Evolutionary conservation across 257 asterid genomes (phyloP), one percentile per base, ranked within the genome.

Genomic region (Datura wrightii): DNA sequence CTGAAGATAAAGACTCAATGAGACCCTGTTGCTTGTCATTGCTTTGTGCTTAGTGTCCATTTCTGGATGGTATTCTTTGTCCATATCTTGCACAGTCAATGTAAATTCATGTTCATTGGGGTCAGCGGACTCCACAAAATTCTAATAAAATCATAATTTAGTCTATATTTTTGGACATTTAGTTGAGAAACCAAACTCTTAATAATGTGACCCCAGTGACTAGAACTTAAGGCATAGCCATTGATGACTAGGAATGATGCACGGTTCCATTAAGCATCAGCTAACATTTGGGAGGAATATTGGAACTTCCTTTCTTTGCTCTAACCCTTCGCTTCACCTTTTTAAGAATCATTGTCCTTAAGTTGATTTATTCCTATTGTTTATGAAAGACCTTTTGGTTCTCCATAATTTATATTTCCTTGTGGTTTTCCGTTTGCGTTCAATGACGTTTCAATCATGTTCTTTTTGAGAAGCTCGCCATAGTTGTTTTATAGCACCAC

Each of bases 401-500:
- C 31, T 76, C 82, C 44, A 34, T 34, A 13, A 67, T 67, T 36
- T 15, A 14, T 37, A 67, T 37, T 15, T 67, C 48, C 31, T 37
- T 67, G 78, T 67, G 50, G 50, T 67, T 67, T 66, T 8, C 52
- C 1, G 4, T 67, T 67, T 67, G 24, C 24, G 1, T 67, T 67
- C 48, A 39, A 67, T 14, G 78, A 3, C 2, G 14, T 67, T 67
- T 67, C 78, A 67, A 53, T 67, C 78, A 36, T 67, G 13, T 67
- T 67, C 52, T 67, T 67, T 67, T 39, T 41, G 13, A 67, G 78
- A 67, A 67, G 78, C 13, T 67, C 31, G n/a, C 50, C 31, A 15
- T 39, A 67, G 78, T 67, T 63, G 36, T 80, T 59, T 80, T 55
- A 79, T 52, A 14, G 52, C 83, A n/a, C 56, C 69, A 59, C 19